These are phyloP conservation scores for Cyclocybe aegerita DNA, from an alignment of 768 basidiomycete genomes.

Conservation along the genomic window DNA sequence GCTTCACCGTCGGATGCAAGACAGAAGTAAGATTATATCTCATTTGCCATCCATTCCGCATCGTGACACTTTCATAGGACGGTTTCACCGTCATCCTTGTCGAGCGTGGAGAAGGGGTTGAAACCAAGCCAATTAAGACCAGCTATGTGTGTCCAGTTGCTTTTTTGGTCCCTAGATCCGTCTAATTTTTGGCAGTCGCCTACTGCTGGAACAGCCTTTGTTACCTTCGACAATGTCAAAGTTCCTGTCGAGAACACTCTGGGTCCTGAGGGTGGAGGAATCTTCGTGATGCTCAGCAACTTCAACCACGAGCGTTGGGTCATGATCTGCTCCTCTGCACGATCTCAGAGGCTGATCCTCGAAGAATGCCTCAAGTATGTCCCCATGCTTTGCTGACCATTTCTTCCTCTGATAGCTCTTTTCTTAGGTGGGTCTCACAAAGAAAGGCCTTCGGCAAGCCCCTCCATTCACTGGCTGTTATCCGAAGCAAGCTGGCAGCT, in stretches of 20 bases:
- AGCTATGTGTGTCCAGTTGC: slow-evolving; percentile 33
- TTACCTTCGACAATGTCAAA: slow-evolving; percentile 78
- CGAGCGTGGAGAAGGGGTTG: slow-evolving; percentile 77
- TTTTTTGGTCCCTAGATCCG: neutral
- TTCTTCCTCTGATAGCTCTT: slow-evolving; percentile 2
- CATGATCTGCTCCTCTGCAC: slow-evolving; percentile 74
- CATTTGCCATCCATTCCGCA: too few relatives aligned
- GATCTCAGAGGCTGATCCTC: slow-evolving; percentile 59
- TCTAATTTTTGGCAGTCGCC: slow-evolving; percentile 43
- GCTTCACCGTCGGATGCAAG: slow-evolving; percentile 68
- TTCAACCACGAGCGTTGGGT: slow-evolving; percentile 97
- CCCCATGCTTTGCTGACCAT: slow-evolving; percentile 1
- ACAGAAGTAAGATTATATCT: slow-evolving; percentile 40
- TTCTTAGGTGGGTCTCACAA: slow-evolving; percentile 75
- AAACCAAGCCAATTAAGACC: slow-evolving; percentile 86
- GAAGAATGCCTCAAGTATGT: slow-evolving; percentile 52
- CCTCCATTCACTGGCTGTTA: slow-evolving; percentile 80
- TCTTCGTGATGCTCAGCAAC: slow-evolving; percentile 63
- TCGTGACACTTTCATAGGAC: slow-evolving; percentile 25
- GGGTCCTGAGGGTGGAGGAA: slow-evolving; percentile 74
- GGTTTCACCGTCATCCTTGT: slow-evolving; percentile 87
- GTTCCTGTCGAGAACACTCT: slow-evolving; percentile 85
- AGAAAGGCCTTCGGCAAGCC: slow-evolving; percentile 91
- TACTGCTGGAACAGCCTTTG: slow-evolving; percentile 78
- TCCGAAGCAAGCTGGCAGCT: slow-evolving; percentile 81